phyloP scores from a whole-genome alignment of 2,329 filamentous ascomycete genomes.

The Cercospora nicotianae region DNA sequence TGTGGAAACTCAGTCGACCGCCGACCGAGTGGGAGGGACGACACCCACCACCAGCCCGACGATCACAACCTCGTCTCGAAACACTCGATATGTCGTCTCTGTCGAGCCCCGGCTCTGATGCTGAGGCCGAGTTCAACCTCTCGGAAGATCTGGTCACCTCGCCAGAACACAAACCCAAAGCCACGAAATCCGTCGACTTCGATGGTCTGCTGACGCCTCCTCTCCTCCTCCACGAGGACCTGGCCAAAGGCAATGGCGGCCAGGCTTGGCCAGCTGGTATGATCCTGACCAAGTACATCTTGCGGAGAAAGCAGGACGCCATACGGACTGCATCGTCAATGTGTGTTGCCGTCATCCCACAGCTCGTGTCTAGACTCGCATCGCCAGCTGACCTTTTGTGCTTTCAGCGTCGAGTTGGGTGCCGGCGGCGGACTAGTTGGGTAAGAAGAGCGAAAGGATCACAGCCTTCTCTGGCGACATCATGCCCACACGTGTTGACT shows the following conservation, averaged over 20 bases:
- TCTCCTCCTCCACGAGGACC: conserved; percentile 78
- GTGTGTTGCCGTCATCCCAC: conserved; percentile 52
- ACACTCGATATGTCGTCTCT: not conserved
- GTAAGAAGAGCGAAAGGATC: conserved; percentile 34
- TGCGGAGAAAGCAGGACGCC: conserved; percentile 67
- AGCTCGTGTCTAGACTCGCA: not conserved
- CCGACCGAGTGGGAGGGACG: not conserved
- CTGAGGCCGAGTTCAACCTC: conserved; percentile 41
- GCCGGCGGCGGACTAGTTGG: conserved; percentile 87
- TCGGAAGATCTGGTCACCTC: conserved; percentile 58
- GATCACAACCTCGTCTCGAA: not conserved
- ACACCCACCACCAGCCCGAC: not conserved
- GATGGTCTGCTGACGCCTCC: conserved; percentile 69
- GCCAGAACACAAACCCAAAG: conserved; percentile 53
- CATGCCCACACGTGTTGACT: conserved; percentile 17
- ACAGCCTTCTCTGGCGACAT: not conserved
- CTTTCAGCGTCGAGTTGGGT: conserved; percentile 79
- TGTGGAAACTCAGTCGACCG: not conserved
- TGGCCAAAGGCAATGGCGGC: conserved; percentile 84
- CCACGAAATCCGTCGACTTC: conserved; percentile 61
- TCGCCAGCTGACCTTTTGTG: conserved; percentile 20
- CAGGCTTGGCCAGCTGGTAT: conserved; percentile 94
- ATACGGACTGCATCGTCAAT: conserved; percentile 69
- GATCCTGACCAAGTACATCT: conserved; percentile 81
- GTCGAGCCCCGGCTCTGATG: not conserved